Base-by-base conservation (phyloP, 2,329 filamentous ascomycete genomes). In the Ceratocystis lukuohia region DNA sequence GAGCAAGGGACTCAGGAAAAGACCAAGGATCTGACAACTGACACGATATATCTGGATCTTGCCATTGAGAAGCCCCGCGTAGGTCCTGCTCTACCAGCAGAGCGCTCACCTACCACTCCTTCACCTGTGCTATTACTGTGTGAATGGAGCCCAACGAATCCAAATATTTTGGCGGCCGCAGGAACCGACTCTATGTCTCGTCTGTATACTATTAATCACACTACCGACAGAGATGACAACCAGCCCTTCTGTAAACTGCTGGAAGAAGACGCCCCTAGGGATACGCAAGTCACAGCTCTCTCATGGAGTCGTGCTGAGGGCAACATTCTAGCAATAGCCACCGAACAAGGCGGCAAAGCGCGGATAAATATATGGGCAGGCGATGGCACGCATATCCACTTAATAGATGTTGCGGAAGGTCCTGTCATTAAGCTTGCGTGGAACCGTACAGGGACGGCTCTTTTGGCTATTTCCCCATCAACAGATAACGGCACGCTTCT, bases 181-280 rank as follows among this genome's bases (percentile, higher is more conserved):
- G 84, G 84, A 72, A 86, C 83, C 74, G 84, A 87, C 79, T 83
- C 84, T 76, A 83, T 87, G 83, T 84, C 84, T 79, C 84, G 84
- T 70, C 80, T 87, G 76, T 87, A 84, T 84, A 85, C 82, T 69
- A 75, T 87, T 71, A 80, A 81, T 74, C 81, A 80, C 80, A 78
- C 77, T 73, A 75, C 79, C 71, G 76, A 77, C 70, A 44, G 59
- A 17, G 53, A 63, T 7, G 65, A 62, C 69, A 74, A 75, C 69
- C 77, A 76, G 64, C 75, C 77, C 62, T 80, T 76, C 70, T 75
- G 75, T 68, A 76, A 74, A 69, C 75, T 87, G 63, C 74, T 84
- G 61, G 80, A 84, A 68, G 79, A 82, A 45, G 80, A 81, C 59
- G 76, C 79, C 22, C 78, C 80, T n/a, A 74, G 75, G 61, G 77